phyloP scores from a whole-genome alignment of 2,329 filamentous ascomycete genomes.

The Beauveria asiatica region DNA sequence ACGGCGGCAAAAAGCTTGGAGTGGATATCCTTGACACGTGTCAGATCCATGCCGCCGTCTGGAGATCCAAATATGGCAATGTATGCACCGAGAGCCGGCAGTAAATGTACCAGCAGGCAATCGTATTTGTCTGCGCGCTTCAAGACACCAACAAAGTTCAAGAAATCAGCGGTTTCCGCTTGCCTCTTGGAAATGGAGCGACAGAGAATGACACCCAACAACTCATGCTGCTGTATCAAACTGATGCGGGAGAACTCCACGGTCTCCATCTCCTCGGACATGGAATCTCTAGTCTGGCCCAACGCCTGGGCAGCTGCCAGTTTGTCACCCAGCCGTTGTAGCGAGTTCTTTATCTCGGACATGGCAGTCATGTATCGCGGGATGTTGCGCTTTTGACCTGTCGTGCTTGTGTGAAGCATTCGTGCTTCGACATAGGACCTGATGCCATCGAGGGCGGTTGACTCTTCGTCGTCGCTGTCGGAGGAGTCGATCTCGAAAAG shows the following conservation, averaged over 20 bases:
- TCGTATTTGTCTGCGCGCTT: constrained; percentile 72
- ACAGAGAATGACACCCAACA: constrained; percentile 70
- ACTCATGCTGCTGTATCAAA: constrained; percentile 82
- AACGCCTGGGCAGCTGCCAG: constrained; percentile 67
- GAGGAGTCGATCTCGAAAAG: constrained; percentile 57
- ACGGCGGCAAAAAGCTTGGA: constrained; percentile 55
- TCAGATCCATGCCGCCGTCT: constrained; percentile 59
- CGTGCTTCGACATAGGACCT: constrained; percentile 27
- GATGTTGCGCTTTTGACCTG: constrained; percentile 52
- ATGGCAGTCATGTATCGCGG: constrained; percentile 69
- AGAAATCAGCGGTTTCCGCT: constrained; percentile 63
- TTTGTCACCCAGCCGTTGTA: constrained; percentile 68
- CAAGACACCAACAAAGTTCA: constrained; percentile 58
- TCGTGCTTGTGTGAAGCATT: constrained; percentile 24
- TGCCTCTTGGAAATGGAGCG: constrained; percentile 70
- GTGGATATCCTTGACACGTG: constrained; percentile 64
- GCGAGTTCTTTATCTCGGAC: constrained; percentile 66
- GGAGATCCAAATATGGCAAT: constrained; percentile 72
- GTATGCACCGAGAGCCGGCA: constrained; percentile 70
- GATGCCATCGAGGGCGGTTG: constrained; percentile 24
- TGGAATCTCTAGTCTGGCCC: constrained; percentile 48
- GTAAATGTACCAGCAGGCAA: constrained; percentile 63
- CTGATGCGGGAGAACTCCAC: constrained; percentile 74
- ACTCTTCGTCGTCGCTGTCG: constrained; percentile 51
- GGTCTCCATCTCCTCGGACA: constrained; percentile 62